Evolutionary conservation across 257 asterid species (phyloP), one percentile per base, ranked within the genome.

Genomic region (Penstemon davidsonii): DNA sequence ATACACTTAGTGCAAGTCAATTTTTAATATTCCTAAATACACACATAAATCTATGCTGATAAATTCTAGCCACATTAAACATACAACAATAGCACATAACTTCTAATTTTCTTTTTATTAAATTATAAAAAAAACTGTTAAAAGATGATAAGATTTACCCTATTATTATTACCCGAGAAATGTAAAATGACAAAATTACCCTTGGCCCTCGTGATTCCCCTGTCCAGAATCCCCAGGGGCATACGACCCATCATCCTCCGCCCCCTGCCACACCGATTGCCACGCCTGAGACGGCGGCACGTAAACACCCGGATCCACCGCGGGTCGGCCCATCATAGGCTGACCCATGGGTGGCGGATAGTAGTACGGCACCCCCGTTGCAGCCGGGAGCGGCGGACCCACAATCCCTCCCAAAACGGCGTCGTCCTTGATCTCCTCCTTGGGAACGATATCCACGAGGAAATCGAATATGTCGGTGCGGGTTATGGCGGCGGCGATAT

Each of bases 401-500:
- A 74, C 85, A 39, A 77, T 76, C 11, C 72, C 89, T 4, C 82
- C 85, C 12, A 78, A 56, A 5, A 82, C 78, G 4, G 78, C 84
- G 72, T 88, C 97, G 7, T 91, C 96, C 82, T 80, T 91, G 78
- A 86, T 87, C 83, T 88, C 97, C 25, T 91, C 97, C 74, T 93
- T 76, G 0, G 97, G 95, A 33, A 88, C 97, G 76, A 91, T 87
- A 73, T 91, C 97, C 15, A 88, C 97, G 40, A 88, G 81, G 56
- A 91, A 91, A 74, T 91, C 97, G 41, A 91, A 91, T 42, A 91
- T 91, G 55, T 88, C 96, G 3, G 97, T 91, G 7, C 97, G 81
- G n/a, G 93, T 88, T 49, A 91, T 91, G 12, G 96, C 97, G 6
- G 96, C 97, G 0, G 95, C 95, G 62, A 91, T 91, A 67, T 91